Percentiles rank a stretch among this genome's conserved stretches.
phyloP scores from a whole-genome alignment of 148 eudicot genomes.

The Chenopodium suecicum region DNA sequence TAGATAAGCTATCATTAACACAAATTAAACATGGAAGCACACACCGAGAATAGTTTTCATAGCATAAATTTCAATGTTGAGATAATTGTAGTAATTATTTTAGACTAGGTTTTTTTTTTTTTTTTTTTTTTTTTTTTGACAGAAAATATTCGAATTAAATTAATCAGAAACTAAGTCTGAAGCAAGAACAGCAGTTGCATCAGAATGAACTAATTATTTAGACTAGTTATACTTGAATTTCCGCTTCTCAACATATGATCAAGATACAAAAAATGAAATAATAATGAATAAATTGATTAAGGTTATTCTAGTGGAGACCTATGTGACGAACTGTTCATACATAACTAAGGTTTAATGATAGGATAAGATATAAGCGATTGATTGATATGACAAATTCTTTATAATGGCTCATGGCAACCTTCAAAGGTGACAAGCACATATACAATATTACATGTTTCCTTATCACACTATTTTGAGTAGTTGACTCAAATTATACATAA shows the following conservation, averaged over 20 bases:
- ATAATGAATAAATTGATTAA: background rate
- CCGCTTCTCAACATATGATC: background rate
- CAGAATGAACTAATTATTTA: too few relatives aligned
- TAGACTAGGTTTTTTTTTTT: too few relatives aligned
- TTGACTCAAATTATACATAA: background rate
- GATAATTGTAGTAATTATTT: too few relatives aligned
- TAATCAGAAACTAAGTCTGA: too few relatives aligned
- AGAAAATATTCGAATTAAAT: too few relatives aligned
- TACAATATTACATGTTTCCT: background rate
- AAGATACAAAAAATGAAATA: background rate
- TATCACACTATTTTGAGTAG: slow-evolving; percentile 13
- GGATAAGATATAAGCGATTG: background rate
- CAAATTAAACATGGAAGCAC: too few relatives aligned
- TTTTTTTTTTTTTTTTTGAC: too few relatives aligned
- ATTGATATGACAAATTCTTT: background rate
- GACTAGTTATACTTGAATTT: background rate
- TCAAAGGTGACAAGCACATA: slow-evolving; percentile 15
- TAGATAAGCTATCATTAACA: too few relatives aligned
- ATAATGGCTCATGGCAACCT: slow-evolving; percentile 21
- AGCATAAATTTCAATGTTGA: too few relatives aligned
- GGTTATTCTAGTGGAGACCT: slow-evolving; percentile 14
- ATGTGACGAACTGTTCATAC: slow-evolving; percentile 5
- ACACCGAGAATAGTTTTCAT: too few relatives aligned
- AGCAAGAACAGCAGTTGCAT: too few relatives aligned
- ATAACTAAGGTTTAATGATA: background rate